Evolutionary conservation across 2,329 filamentous ascomycete genomes (phyloP).

Genomic region (Aspergillus pseudotamarii): DNA sequence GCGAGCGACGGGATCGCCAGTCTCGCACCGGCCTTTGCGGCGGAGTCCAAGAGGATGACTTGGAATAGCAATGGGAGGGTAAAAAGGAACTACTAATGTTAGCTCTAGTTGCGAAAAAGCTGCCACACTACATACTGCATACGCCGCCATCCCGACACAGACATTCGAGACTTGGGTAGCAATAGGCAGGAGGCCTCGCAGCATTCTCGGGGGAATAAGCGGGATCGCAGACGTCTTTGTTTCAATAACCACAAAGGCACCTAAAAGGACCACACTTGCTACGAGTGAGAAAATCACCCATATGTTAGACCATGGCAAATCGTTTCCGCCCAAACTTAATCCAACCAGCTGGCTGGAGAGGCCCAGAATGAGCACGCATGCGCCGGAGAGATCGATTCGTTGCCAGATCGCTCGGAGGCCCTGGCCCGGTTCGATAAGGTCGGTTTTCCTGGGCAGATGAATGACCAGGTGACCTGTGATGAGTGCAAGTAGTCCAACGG

Average conservation of each 20-base stretch:
- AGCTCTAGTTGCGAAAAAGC: neutral
- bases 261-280: conserved; percentile 41
- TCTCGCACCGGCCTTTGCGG: conserved; percentile 48
- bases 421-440: conserved; percentile 16
- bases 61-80: conserved; percentile 51
- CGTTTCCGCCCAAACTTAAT: conserved; percentile 50
- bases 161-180: conserved; percentile 62
- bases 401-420: conserved; percentile 51
- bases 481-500: conserved; percentile 60
- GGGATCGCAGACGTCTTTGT: conserved; percentile 46
- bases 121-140: conserved; percentile 55
- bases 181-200: conserved; percentile 58
- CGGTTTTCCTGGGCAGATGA: conserved; percentile 42
- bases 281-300: conserved; percentile 47
- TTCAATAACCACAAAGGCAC: conserved; percentile 43
- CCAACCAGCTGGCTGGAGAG: conserved; percentile 58
- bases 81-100: conserved; percentile 46
- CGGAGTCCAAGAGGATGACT: conserved; percentile 45
- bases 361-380: conserved; percentile 59
- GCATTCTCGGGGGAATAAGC: conserved; percentile 53
- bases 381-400: conserved; percentile 61
- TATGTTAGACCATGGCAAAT: conserved; percentile 46
- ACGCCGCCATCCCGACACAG: conserved; percentile 63
- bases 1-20: conserved; percentile 50
- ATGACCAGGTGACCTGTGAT: conserved; percentile 58